A percentile compares a stretch with the other conserved stretches of the same genome.
Evolutionary conservation across 164 flowering plant species (phyloP).

Genomic region (Euptelea pleiosperma): DNA sequence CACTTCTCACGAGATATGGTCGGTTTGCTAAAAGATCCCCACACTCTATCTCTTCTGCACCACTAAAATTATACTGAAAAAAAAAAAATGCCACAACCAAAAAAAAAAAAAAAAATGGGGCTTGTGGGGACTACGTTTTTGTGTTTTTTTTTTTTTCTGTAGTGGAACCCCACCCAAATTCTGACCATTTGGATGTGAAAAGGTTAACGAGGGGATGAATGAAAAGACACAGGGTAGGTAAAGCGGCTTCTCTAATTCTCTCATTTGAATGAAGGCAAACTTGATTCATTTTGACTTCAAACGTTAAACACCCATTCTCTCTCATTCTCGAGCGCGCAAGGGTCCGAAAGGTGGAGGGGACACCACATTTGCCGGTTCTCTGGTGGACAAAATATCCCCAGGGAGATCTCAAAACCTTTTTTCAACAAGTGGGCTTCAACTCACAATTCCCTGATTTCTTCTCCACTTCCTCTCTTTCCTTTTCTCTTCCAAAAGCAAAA

Average conservation of each 20-base stretch:
- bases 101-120: background rate
- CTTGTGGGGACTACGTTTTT: background rate
- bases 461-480: background rate
- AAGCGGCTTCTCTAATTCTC: background rate
- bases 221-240: constrained; percentile 6
- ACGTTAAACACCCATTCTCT: background rate
- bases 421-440: background rate
- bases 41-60: background rate
- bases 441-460: constrained; percentile 4
- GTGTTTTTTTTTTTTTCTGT: background rate
- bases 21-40: constrained; percentile 13
- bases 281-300: constrained; percentile 10
- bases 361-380: constrained; percentile 10
- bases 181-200: constrained; percentile 1
- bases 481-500: constrained; percentile 13
- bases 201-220: background rate
- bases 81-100: background rate
- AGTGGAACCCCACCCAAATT: background rate
- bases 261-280: constrained; percentile 6
- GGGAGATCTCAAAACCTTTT: constrained; percentile 7
- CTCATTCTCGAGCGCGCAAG: background rate
- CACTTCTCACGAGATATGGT: constrained; percentile 11
- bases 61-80: background rate
- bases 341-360: constrained; percentile 3
- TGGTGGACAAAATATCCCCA: constrained; percentile 15